Evolutionary conservation across 805 yeast genomes (phyloP).

Genomic region (Yamadazyma ubonensis): DNA sequence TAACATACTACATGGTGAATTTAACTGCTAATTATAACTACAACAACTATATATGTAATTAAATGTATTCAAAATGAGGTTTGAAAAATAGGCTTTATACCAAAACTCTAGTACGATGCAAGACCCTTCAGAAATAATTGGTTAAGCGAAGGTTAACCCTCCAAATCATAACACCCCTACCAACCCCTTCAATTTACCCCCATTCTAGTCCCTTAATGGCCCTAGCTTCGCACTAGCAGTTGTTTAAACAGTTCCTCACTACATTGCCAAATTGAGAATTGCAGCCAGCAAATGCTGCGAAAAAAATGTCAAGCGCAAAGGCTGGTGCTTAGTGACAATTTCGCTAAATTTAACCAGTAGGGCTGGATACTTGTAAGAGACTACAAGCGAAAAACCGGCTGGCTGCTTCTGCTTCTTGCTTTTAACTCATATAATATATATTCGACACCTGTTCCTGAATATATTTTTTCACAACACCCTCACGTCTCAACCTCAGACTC

Average conservation of each 20-base stretch:
- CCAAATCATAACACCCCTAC: too few species aligned
- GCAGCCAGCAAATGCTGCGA: constrained; percentile 14
- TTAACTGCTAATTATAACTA: too few species aligned
- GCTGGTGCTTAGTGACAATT: constrained; percentile 1
- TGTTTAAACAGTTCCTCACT: too few species aligned
- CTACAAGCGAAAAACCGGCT: constrained; percentile 1
- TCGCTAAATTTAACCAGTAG: constrained; percentile 2
- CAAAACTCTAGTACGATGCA: too few species aligned
- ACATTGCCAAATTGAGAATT: constrained; percentile 9
- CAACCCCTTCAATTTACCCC: too few species aligned
- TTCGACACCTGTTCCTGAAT: constrained; percentile 4
- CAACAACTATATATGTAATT: too few species aligned
- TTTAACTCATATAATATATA: constrained; percentile 6
- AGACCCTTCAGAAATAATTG: too few species aligned
- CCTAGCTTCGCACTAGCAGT: neutral
- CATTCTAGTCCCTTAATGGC: neutral
- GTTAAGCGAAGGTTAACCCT: too few species aligned
- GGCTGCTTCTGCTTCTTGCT: constrained; percentile 4
- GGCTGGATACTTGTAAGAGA: constrained; percentile 5
- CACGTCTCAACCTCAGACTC: constrained; percentile 13
- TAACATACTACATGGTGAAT: too few species aligned
- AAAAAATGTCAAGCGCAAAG: neutral
- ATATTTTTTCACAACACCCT: neutral
- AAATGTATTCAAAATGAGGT: too few species aligned
- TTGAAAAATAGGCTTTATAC: too few species aligned